A percentile compares a stretch with the other conserved stretches of the same genome.
Evolutionary conservation across 192 early-diverging fungal species (phyloP).

Genomic region (Podila minutissima): DNA sequence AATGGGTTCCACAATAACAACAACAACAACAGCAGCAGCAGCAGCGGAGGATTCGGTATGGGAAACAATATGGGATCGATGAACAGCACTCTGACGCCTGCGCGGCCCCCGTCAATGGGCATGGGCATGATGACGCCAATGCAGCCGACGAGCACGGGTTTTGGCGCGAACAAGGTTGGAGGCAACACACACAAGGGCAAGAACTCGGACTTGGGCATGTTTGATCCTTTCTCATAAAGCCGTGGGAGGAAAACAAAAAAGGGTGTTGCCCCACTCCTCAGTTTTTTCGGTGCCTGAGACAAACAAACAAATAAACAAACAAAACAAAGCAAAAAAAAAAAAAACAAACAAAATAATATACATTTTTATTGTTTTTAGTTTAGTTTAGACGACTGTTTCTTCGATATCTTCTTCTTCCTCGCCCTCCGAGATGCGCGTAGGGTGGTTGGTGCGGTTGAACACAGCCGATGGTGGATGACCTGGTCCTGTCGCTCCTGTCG

Average conservation of each 20-base stretch:
- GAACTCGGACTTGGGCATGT: constrained; percentile 48
- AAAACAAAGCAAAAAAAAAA: background rate
- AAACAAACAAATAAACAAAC: background rate
- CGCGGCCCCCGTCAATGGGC: constrained; percentile 8
- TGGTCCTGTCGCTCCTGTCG: background rate
- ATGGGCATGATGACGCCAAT: constrained; percentile 46
- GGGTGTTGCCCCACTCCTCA: too few relatives aligned
- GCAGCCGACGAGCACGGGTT: constrained; percentile 24
- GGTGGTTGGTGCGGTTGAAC: constrained; percentile 38
- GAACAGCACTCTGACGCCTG: constrained; percentile 15
- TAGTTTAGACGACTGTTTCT: background rate
- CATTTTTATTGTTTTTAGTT: background rate
- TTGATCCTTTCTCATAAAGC: constrained; percentile 48
- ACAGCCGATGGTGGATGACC: background rate
- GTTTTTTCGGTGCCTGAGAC: too few relatives aligned
- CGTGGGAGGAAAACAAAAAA: too few relatives aligned
- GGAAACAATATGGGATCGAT: constrained; percentile 14
- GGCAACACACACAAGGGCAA: constrained; percentile 33
- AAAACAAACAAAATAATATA: background rate
- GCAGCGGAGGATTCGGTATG: background rate
- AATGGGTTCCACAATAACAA: background rate
- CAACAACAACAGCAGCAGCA: background rate
- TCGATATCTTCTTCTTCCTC: constrained; percentile 46
- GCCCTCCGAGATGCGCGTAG: constrained; percentile 43
- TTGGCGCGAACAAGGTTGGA: constrained; percentile 13